These are phyloP conservation scores for Stereocaulon alpinum DNA, from an alignment of 495 filamentous ascomycete genomes.

Conservation along the genomic window DNA sequence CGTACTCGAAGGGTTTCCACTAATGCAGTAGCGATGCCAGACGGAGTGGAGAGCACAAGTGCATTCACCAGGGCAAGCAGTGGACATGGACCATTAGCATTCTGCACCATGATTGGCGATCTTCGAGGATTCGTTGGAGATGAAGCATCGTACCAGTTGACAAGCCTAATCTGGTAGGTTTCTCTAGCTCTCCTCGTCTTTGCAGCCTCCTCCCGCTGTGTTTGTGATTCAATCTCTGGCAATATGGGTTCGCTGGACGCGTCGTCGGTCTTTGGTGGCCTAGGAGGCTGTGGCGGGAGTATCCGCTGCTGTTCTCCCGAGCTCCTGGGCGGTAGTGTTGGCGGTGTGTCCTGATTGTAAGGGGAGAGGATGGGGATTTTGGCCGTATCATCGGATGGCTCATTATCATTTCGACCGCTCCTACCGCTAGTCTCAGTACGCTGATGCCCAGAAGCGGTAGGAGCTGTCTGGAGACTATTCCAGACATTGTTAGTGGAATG, in stretches of 20 bases:
- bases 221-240: conserved; percentile 17
- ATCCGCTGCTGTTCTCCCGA: neutral
- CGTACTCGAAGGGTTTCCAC: conserved; percentile 63
- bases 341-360: neutral
- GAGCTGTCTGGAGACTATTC: neutral
- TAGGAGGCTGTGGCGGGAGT: neutral
- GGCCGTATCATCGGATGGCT: neutral
- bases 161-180: conserved; percentile 60
- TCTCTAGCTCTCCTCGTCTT: conserved; percentile 41
- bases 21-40: conserved; percentile 53
- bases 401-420: neutral
- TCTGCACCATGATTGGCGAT: conserved; percentile 82
- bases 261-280: neutral
- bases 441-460: neutral
- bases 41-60: conserved; percentile 65
- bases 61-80: conserved; percentile 91
- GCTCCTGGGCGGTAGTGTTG: neutral
- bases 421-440: neutral
- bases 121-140: conserved; percentile 34
- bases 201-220: conserved; percentile 31
- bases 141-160: conserved; percentile 48
- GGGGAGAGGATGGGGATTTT: neutral
- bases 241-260: neutral
- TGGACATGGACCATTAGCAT: conserved; percentile 88
- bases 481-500: neutral